Percentiles rank a stretch among this genome's conserved stretches.
These are phyloP conservation scores for Elymus sibiricus DNA, from an alignment of 176 grass and related monocot species.

Conservation along the genomic window DNA sequence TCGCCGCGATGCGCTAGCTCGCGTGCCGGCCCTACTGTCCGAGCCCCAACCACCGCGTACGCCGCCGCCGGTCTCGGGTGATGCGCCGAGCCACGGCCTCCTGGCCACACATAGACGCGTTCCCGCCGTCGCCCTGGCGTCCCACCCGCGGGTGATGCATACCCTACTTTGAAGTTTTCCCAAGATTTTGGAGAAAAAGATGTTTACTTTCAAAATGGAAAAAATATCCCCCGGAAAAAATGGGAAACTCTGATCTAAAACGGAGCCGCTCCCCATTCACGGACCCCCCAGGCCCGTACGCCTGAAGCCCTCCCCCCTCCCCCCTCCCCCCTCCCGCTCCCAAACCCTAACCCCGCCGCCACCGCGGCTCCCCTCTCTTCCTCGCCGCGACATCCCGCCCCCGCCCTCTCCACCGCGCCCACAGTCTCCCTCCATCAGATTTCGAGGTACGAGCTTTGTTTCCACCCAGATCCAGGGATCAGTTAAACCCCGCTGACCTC, in stretches of 20 bases:
- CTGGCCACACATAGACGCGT: too few relatives aligned
- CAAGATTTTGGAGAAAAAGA: too few relatives aligned
- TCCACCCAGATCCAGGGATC: background rate
- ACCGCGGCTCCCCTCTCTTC: too few relatives aligned
- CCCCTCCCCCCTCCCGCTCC: background rate
- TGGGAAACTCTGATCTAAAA: background rate
- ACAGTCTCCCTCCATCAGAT: background rate
- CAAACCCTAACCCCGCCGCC: conserved; percentile 18
- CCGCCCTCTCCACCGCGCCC: background rate
- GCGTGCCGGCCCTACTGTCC: too few relatives aligned
- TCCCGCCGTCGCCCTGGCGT: too few relatives aligned
- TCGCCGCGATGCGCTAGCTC: too few relatives aligned
- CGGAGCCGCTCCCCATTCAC: background rate
- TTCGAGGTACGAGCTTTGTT: background rate
- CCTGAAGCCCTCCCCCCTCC: background rate
- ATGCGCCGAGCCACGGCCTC: too few relatives aligned
- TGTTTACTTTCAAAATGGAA: too few relatives aligned
- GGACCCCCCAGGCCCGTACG: background rate
- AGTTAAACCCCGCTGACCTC: background rate
- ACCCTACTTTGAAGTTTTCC: too few relatives aligned
- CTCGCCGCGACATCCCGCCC: background rate
- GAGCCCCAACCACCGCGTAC: too few relatives aligned
- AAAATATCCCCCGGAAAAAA: background rate
- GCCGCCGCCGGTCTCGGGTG: too few relatives aligned
- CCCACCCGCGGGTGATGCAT: too few relatives aligned